Base-by-base conservation (phyloP, 768 basidiomycete genomes). In the Tylopilus subfusipes region DNA sequence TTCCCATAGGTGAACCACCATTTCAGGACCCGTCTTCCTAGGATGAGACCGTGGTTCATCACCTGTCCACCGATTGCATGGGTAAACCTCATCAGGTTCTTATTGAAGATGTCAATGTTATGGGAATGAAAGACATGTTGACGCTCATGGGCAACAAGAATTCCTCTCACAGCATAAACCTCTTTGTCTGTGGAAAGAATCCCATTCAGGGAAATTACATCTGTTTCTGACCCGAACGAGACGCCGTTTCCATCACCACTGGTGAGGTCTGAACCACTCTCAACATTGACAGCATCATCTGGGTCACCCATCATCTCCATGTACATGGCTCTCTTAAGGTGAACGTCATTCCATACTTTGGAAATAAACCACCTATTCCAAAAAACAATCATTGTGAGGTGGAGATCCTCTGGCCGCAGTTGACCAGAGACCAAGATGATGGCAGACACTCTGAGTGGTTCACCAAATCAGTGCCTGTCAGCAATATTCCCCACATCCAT, bases 201-300 rank as follows among this genome's bases (percentile, higher is more conserved):
- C n/a, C n/a, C n/a, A n/a, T n/a, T n/a, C n/a, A n/a, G n/a, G n/a
- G n/a, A n/a, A n/a, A n/a, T n/a, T n/a, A n/a, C n/a, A n/a, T n/a
- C n/a, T n/a, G n/a, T n/a, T n/a, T n/a, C n/a, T n/a, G n/a, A n/a
- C n/a, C n/a, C n/a, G n/a, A 56, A 45, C 12, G 29, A 13, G 55
- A 53, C 2, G 10, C 9, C 0, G 22, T 44, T n/a, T 46, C 5
- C 1, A 22, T 56, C n/a, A 53, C 47, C 14, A 39, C 34, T 2
- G 31, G 31, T 0, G 52, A 56, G 34, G 12, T 56, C 11, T 11
- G 18, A 25, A 53, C 19, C 10, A 53, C 46, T 5, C 34, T 56
- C 22, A 42, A 56, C 34, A 56, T 56, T 3, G 42, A 56, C 30
- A 53, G 51, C 18, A 24, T 56, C 14, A 56, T 56, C n/a, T n/a